phyloP scores from a whole-genome alignment of 345 rosid species.

The Lumnitzera racemosa region DNA sequence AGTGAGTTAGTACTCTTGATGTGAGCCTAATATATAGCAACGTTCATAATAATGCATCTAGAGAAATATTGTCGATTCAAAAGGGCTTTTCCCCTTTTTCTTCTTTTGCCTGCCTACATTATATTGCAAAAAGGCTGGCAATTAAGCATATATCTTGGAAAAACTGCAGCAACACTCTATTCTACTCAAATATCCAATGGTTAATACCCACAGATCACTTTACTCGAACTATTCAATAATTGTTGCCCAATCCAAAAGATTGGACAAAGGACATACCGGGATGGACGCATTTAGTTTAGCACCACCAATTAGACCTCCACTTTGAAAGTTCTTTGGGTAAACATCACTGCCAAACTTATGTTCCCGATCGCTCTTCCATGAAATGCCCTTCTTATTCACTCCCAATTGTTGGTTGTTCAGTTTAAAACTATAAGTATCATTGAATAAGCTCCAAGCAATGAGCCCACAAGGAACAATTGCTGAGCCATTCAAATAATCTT shows the following conservation, averaged over 20 bases:
- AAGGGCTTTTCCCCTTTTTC: no score
- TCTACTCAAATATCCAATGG: no score
- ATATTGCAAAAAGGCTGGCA: no score
- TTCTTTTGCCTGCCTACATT: no score
- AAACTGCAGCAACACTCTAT: no score
- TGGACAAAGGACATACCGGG: constrained; percentile 50
- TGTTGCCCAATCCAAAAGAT: background rate
- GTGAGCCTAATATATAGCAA: no score
- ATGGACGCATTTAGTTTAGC: constrained; percentile 20
- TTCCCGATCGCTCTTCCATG: constrained; percentile 96
- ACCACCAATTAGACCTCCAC: constrained; percentile 61
- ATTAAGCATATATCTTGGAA: no score
- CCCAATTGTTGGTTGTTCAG: constrained; percentile 28
- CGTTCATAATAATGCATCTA: no score
- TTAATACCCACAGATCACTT: no score
- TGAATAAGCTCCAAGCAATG: constrained; percentile 99
- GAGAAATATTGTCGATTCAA: no score
- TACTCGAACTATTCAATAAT: background rate
- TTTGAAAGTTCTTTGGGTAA: constrained; percentile 76
- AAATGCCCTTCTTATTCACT: constrained; percentile 64
- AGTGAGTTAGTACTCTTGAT: no score
- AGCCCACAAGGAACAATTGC: constrained; percentile 93
- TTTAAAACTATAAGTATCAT: constrained; percentile 67
- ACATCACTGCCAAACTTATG: constrained; percentile 82
- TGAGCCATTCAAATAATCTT: constrained; percentile 28